A percentile compares a stretch with the other conserved stretches of the same genome.
Evolutionary conservation across 169 alveolate genomes (phyloP).

Genomic region (Eimeria acervulina): DNA sequence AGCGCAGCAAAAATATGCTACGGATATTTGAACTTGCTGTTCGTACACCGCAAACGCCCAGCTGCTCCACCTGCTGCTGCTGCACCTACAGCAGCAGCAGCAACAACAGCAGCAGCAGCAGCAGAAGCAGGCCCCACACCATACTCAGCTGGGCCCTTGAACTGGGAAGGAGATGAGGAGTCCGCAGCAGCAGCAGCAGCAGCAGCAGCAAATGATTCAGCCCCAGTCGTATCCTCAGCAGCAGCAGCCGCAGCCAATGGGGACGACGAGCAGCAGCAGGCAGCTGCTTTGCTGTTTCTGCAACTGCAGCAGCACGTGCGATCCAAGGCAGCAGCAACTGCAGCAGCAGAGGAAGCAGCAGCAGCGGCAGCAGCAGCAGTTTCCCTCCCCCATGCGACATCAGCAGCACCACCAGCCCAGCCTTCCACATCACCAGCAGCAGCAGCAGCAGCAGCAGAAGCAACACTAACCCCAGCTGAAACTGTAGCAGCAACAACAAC

Average conservation of each 20-base stretch:
- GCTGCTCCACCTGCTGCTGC: slow-evolving; percentile 26
- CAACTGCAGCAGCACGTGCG: slow-evolving; percentile 57
- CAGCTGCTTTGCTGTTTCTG: slow-evolving; percentile 23
- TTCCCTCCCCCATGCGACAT: too few species aligned
- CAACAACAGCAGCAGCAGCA: background rate
- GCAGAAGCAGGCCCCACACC: slow-evolving; percentile 25
- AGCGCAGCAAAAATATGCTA: slow-evolving; percentile 56
- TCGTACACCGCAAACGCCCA: slow-evolving; percentile 70
- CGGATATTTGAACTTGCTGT: slow-evolving; percentile 42
- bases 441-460: too few species aligned
- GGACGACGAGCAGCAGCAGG: slow-evolving; percentile 32
- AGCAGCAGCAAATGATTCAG: background rate
- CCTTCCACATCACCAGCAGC: too few species aligned
- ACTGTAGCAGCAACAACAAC: slow-evolving; percentile 46
- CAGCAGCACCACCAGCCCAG: too few species aligned
- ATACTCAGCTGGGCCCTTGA: background rate
- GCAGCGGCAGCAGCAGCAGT: too few species aligned
- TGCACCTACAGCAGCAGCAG: background rate
- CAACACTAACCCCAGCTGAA: too few species aligned
- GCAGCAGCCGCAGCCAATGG: slow-evolving; percentile 43
- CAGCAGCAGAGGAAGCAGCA: slow-evolving; percentile 35
- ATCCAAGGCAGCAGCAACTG: background rate
- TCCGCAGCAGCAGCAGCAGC: slow-evolving; percentile 29
- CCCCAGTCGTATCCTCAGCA: background rate
- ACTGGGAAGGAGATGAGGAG: slow-evolving; percentile 5